Base-by-base conservation (phyloP, 345 rosid species). In the Citrus mangshanensis region DNA sequence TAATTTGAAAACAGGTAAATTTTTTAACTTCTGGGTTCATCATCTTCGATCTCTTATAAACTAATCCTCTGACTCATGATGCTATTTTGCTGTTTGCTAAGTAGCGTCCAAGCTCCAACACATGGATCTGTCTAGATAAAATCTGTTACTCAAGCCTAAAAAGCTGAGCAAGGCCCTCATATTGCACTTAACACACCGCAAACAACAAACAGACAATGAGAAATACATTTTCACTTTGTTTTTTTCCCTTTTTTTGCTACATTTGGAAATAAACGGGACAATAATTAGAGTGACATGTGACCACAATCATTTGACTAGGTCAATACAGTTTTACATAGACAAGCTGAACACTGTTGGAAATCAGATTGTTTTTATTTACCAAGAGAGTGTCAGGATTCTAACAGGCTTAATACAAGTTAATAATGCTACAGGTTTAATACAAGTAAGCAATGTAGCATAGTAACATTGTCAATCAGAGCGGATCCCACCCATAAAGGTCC, bases 401-500 rank as follows among this genome's bases (percentile, higher is more conserved):
- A 61, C 55, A 49, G 34, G 63, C 5, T 70, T 24, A 63, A 70
- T 27, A 35, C 49, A 65, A 59, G 69, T 58, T 14, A 67, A 27
- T 55, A 63, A 67, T 34, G 63, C 63, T 18, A 69, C 66, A 51
- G 27, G 64, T 1, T 65, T 22, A 66, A 67, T 34, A 30, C 37
- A 67, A 71, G 69, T 58, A 40, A 76, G 28, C 67, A 58, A 67
- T 40, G 72, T 56, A 72, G 81, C 70, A 55, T 22, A 51, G 74
- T 55, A 51, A 70, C 63, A 59, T 24, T 30, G 32, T 89, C 90
- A 94, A 73, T 66, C 97, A 54, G 90, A 86, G 69, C 86, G 88
- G 69, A 93, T 89, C 12, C 99, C 97, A 10, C 98, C 98, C 97
- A 95, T 85, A 83, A 92, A 95, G 76, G 95, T 94, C 75, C 91